Percentiles rank a stretch among this genome's conserved stretches.
Evolutionary conservation across 257 asterid genomes (phyloP).

Genomic region (Buddleja alternifolia): DNA sequence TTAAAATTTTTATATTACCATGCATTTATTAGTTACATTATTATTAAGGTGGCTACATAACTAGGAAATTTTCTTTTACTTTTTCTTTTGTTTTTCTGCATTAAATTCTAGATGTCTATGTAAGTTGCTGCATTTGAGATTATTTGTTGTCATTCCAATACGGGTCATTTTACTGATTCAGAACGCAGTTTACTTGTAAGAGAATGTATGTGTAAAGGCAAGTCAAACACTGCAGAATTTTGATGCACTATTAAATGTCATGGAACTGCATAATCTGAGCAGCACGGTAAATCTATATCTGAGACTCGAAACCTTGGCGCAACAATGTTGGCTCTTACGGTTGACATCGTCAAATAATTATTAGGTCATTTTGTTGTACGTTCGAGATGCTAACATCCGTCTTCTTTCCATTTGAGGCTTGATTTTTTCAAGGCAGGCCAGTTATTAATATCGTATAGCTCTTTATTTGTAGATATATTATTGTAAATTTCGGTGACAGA

Average conservation of each 20-base stretch:
- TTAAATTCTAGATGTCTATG: conserved; percentile 55
- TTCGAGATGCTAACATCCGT: background rate
- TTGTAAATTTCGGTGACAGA: conserved; percentile 5
- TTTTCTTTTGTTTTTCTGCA: conserved; percentile 10
- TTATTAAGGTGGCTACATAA: too few species aligned
- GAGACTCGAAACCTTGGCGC: background rate
- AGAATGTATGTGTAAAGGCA: background rate
- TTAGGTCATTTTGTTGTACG: conserved; percentile 18
- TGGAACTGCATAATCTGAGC: background rate
- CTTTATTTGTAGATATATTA: conserved; percentile 23
- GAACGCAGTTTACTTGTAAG: background rate
- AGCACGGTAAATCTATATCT: too few species aligned
- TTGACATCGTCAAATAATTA: background rate
- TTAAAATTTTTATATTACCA: too few species aligned
- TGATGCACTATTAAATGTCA: background rate
- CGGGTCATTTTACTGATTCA: background rate
- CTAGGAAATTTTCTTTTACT: background rate
- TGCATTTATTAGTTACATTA: too few species aligned
- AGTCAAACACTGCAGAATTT: conserved; percentile 1
- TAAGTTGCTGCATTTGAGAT: background rate
- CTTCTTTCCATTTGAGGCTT: conserved; percentile 14
- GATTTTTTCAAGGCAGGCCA: background rate
- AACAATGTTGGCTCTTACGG: background rate
- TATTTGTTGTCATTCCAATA: background rate
- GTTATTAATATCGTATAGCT: background rate